These are phyloP conservation scores for Populus hybrid DNA, from an alignment of 441 rosid species.

Conservation along the genomic window DNA sequence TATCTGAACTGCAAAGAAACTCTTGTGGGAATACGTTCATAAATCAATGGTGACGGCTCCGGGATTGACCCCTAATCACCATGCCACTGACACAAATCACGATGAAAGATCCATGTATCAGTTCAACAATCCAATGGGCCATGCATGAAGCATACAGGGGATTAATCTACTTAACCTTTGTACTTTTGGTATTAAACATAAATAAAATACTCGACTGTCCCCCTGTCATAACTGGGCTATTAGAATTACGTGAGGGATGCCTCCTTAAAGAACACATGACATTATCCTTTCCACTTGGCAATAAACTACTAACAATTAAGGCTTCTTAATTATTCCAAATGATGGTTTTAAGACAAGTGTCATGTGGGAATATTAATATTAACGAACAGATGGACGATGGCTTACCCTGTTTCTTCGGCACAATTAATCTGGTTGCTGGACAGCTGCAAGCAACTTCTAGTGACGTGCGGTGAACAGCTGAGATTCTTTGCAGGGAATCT, in stretches of 20 bases:
- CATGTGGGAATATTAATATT: not conserved
- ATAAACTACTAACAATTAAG: no score
- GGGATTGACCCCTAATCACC: no score
- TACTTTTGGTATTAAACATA: not conserved
- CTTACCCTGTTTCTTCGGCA: not conserved
- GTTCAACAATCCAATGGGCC: no score
- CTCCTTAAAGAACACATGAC: not conserved
- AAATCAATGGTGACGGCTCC: no score
- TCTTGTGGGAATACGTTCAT: no score
- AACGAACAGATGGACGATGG: not conserved
- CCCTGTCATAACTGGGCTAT: not conserved
- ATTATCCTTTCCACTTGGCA: not conserved
- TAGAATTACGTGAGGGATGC: not conserved
- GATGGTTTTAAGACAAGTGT: no score
- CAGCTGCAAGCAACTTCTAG: not conserved
- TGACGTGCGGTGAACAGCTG: not conserved
- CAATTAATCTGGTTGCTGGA: conserved; percentile 1
- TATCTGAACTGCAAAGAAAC: no score
- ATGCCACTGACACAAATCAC: no score
- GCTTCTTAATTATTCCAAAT: no score
- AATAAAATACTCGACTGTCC: not conserved
- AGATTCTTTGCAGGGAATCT: not conserved
- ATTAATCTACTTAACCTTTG: not conserved
- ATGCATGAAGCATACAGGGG: no score
- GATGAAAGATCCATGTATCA: no score